Evolutionary conservation across 2,329 filamentous ascomycete species (phyloP).

Genomic region (Cercospora sp.): DNA sequence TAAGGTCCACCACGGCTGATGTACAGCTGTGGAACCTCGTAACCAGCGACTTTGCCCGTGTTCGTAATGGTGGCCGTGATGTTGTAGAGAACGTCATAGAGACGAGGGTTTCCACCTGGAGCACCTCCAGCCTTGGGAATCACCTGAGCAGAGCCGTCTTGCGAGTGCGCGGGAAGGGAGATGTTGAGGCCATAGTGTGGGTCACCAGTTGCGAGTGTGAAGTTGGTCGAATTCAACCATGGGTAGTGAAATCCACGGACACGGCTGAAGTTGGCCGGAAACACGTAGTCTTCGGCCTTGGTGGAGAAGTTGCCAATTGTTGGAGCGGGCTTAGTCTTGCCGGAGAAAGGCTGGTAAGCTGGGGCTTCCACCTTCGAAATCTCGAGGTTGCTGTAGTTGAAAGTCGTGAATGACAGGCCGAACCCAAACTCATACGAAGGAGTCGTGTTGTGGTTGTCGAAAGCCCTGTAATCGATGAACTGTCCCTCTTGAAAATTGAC

Average conservation of each 20-base stretch:
- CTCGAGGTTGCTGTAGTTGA: constrained; percentile 66
- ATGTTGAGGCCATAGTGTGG: constrained; percentile 59
- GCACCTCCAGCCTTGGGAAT: constrained; percentile 64
- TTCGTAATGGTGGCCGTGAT: constrained; percentile 65
- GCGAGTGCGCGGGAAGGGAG: constrained; percentile 62
- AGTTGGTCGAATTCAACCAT: constrained; percentile 63
- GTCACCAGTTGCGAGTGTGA: constrained; percentile 57
- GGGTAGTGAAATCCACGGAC: constrained; percentile 65
- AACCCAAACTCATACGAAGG: constrained; percentile 52
- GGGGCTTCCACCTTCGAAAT: constrained; percentile 40
- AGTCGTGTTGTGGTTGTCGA: constrained; percentile 43
- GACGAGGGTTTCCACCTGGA: constrained; percentile 58
- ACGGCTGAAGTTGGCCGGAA: constrained; percentile 59
- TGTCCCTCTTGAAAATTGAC: constrained; percentile 55
- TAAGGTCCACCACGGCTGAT: constrained; percentile 55
- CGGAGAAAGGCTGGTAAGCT: constrained; percentile 60
- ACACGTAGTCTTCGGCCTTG: constrained; percentile 53
- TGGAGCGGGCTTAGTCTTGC: constrained; percentile 62
- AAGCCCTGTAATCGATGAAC: constrained; percentile 73
- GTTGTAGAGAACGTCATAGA: constrained; percentile 68
- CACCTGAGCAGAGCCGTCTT: constrained; percentile 57
- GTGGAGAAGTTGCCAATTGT: constrained; percentile 63
- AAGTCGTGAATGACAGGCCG: constrained; percentile 72
- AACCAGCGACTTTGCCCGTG: constrained; percentile 50
- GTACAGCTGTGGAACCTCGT: constrained; percentile 55